Conservation (phyloP, 2,329 filamentous ascomycete species). For the Huntiella abstrusa region DNA sequence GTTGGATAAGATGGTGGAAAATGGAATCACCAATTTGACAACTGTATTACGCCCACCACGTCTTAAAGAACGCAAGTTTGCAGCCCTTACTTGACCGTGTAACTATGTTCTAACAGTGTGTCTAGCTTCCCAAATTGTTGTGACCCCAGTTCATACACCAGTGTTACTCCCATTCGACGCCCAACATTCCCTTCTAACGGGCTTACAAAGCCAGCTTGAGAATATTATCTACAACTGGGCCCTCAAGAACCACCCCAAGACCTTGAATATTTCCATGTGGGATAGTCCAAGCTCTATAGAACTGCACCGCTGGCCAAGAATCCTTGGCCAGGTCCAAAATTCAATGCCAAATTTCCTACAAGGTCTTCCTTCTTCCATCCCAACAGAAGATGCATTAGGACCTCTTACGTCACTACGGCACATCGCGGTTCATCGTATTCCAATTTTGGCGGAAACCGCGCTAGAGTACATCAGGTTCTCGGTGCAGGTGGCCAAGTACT, state of each 20-base stretch:
- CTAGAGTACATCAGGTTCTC: constrained; percentile 1
- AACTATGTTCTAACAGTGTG: not conserved
- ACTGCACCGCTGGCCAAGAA: constrained; percentile 5
- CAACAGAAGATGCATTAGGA: not conserved
- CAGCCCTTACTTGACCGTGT: not conserved
- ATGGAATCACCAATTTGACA: constrained; percentile 1
- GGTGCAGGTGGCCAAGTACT: constrained; percentile 2
- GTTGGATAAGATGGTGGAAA: not conserved
- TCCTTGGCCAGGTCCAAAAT: not conserved
- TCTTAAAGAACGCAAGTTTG: not conserved
- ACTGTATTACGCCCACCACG: not conserved
- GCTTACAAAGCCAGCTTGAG: constrained; percentile 4
- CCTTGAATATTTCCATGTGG: not conserved
- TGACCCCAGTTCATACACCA: not conserved
- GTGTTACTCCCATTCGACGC: constrained; percentile 3
- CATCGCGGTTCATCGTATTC: constrained; percentile 8
- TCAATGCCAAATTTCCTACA: constrained; percentile 3
- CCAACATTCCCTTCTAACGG: constrained; percentile 7
- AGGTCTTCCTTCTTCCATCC: not conserved
- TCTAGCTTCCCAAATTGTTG: constrained; percentile 2
- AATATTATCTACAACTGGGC: constrained; percentile 4
- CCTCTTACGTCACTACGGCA: constrained; percentile 7
- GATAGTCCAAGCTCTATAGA: constrained; percentile 6
- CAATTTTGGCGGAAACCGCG: constrained; percentile 1
- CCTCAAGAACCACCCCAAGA: constrained; percentile 1